phyloP scores from a whole-genome alignment of 2,329 filamentous ascomycete genomes.

The Pseudogymnoascus sp. region DNA sequence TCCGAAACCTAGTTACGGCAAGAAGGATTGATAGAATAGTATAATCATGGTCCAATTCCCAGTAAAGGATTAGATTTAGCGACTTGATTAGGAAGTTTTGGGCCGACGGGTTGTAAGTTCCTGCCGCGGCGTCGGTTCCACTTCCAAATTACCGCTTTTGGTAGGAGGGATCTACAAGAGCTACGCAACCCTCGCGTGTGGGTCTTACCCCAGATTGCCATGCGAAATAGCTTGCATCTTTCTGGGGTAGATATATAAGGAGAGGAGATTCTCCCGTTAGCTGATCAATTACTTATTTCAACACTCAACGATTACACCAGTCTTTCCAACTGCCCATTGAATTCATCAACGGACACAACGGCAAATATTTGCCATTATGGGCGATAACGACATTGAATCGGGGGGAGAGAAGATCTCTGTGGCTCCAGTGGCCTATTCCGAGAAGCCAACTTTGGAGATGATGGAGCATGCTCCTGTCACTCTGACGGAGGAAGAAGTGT shows the following conservation, averaged over 20 bases:
- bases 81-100: not conserved
- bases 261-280: not conserved
- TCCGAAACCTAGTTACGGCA: not conserved
- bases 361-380: not conserved
- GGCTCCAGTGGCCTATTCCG: not conserved
- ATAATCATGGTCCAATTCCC: not conserved
- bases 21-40: not conserved
- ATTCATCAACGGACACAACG: not conserved
- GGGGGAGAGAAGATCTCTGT: not conserved
- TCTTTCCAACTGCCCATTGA: not conserved
- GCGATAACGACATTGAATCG: not conserved
- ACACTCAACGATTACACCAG: not conserved
- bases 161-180: not conserved
- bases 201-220: constrained; percentile 7
- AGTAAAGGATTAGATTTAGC: not conserved
- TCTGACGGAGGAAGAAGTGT: constrained; percentile 11
- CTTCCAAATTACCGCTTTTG: constrained; percentile 5
- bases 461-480: constrained; percentile 4
- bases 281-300: not conserved
- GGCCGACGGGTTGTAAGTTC: not conserved
- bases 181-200: not conserved
- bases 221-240: not conserved
- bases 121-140: not conserved
- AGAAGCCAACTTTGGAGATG: not conserved
- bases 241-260: constrained; percentile 8